These are phyloP conservation scores for Carex littledalei DNA, from an alignment of 176 grass and related monocot genomes.

Conservation along the genomic window DNA sequence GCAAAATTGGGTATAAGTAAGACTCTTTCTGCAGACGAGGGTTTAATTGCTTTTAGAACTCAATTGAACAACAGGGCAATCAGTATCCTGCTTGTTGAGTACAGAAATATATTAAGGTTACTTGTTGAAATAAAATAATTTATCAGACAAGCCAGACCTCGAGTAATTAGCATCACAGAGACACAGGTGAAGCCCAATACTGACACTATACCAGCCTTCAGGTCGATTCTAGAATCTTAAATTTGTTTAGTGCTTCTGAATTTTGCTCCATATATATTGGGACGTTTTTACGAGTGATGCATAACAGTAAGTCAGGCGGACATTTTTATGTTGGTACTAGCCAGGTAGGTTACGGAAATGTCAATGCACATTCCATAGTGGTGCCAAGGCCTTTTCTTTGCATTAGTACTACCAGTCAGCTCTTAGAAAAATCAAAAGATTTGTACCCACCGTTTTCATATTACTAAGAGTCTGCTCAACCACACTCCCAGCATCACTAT, in stretches of 20 bases:
- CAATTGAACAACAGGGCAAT: neutral
- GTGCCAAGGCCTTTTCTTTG: neutral
- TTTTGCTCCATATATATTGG: neutral
- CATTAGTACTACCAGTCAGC: neutral
- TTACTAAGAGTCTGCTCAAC: conserved; percentile 84
- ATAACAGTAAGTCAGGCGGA: too few species aligned
- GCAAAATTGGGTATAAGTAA: neutral
- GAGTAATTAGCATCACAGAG: neutral
- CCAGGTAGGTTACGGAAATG: neutral
- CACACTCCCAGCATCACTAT: conserved; percentile 52
- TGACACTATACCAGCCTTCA: neutral
- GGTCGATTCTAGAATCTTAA: neutral
- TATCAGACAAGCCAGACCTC: neutral
- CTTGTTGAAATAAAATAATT: neutral
- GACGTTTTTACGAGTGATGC: neutral
- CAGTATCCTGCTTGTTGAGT: neutral
- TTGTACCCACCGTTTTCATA: conserved; percentile 69
- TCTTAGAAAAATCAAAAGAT: neutral
- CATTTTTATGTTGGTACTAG: neutral
- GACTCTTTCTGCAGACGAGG: neutral
- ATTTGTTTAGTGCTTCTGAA: neutral
- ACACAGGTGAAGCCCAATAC: neutral
- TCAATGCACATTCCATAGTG: neutral
- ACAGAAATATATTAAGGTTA: neutral
- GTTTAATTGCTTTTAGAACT: neutral